These are phyloP conservation scores for Jasminum sambac DNA, from an alignment of 257 asterid species.

Conservation along the genomic window DNA sequence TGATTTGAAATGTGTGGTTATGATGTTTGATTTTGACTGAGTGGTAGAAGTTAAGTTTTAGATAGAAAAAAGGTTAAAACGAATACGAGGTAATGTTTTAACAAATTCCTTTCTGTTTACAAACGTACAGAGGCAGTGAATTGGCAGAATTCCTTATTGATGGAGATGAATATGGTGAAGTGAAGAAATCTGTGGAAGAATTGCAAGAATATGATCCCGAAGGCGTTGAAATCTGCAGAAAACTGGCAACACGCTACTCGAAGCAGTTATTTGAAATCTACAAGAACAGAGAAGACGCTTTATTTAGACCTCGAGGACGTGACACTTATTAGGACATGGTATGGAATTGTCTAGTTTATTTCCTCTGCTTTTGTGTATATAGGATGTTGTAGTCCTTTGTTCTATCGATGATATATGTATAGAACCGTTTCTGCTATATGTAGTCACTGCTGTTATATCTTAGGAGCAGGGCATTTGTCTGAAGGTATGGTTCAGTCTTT, in stretches of 20 bases:
- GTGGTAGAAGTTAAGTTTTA: too few species aligned
- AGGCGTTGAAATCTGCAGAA: constrained; percentile 45
- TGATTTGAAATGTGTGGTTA: too few species aligned
- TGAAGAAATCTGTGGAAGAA: constrained; percentile 50
- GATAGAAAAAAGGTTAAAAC: too few species aligned
- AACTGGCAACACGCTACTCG: constrained; percentile 50
- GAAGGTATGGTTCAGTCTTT: not conserved
- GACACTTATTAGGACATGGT: not conserved
- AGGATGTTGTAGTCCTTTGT: not conserved
- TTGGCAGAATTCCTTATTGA: constrained; percentile 64
- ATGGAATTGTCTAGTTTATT: not conserved
- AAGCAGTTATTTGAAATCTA: constrained; percentile 60
- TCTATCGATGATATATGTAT: not conserved
- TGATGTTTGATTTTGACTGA: too few species aligned
- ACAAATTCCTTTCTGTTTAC: constrained; percentile 1
- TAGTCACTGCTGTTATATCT: not conserved
- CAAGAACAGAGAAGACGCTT: constrained; percentile 51
- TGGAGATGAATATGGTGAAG: constrained; percentile 45
- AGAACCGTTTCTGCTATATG: not conserved
- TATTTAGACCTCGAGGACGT: constrained; percentile 35
- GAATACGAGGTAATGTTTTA: not conserved
- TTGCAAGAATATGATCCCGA: constrained; percentile 35
- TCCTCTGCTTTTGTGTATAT: not conserved
- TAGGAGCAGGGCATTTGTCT: not conserved
- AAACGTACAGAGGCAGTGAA: constrained; percentile 51